These are phyloP conservation scores for Takakia lepidozioides DNA, from an alignment of 225 moss, liverwort and hornwort genomes.

Conservation along the genomic window DNA sequence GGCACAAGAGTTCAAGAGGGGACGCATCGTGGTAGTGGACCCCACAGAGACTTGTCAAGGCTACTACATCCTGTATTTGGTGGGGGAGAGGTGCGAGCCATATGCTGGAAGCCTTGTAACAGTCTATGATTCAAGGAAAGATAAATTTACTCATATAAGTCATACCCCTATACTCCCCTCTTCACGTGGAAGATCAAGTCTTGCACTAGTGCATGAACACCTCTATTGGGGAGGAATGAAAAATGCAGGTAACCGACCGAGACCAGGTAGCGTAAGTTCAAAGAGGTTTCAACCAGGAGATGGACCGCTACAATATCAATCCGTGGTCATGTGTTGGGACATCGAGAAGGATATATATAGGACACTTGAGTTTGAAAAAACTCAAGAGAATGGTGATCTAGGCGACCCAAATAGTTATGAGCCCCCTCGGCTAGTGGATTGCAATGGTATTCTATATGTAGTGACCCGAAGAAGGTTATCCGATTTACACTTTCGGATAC, in stretches of 20 bases:
- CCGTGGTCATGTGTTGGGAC: neutral
- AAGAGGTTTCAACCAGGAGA: neutral
- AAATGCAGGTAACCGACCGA: neutral
- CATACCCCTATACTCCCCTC: neutral
- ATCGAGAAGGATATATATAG: neutral
- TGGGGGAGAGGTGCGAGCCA: neutral
- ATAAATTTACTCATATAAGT: constrained; percentile 2
- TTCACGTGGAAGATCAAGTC: neutral
- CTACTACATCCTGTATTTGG: constrained; percentile 12
- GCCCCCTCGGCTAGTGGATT: neutral
- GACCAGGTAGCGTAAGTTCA: neutral
- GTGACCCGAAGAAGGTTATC: constrained; percentile 3
- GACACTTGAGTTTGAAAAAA: neutral
- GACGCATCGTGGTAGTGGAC: constrained; percentile 17
- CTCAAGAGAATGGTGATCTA: neutral
- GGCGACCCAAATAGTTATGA: neutral
- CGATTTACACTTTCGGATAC: too few relatives aligned
- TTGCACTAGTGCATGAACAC: constrained; percentile 4
- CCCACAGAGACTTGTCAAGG: neutral
- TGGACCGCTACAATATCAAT: neutral
- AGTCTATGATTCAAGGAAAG: constrained; percentile 4
- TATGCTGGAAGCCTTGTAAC: neutral
- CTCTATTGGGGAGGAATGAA: constrained; percentile 6
- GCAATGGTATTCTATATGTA: constrained; percentile 1
- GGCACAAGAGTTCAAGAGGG: constrained; percentile 41